Conservation (phyloP, 1,284 basidiomycete genomes). For the Amylostereum chailletii region DNA sequence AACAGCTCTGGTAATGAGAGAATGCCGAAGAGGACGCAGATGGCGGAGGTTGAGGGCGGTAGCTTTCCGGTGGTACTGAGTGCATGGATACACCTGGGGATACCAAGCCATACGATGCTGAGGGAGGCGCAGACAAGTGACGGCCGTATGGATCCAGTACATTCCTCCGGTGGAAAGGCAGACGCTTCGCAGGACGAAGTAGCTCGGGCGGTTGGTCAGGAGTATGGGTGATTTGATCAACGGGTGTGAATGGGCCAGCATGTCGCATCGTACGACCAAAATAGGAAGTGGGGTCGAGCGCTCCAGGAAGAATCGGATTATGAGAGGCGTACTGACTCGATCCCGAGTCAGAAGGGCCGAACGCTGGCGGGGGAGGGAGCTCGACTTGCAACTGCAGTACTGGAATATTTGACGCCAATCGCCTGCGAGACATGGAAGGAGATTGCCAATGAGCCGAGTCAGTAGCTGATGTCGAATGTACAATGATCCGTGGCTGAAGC, state of each 20-base stretch:
- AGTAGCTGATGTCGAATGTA: slow-evolving; percentile 1
- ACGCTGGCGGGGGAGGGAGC: slow-evolving; percentile 15
- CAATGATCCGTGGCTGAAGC: slow-evolving; percentile 2
- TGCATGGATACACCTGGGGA: not conserved
- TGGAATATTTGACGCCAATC: slow-evolving; percentile 18
- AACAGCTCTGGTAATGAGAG: not conserved
- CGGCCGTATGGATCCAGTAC: slow-evolving; percentile 3
- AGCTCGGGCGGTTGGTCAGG: slow-evolving; percentile 19
- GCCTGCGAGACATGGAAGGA: slow-evolving; percentile 19
- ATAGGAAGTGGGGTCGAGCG: not conserved
- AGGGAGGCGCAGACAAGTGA: not conserved
- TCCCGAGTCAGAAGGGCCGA: slow-evolving; percentile 4
- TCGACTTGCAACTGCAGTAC: slow-evolving; percentile 16
- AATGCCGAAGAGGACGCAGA: not conserved
- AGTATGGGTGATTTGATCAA: slow-evolving; percentile 21
- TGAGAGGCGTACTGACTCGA: slow-evolving; percentile 5
- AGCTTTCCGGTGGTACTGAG: not conserved
- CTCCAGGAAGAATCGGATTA: not conserved
- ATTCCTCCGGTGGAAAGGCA: not conserved
- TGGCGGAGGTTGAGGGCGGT: not conserved
- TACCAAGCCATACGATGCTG: not conserved
- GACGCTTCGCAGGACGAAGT: slow-evolving; percentile 10
- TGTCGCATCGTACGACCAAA: not conserved
- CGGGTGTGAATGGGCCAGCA: slow-evolving; percentile 17
- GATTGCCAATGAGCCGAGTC: not conserved